Evolutionary conservation across 345 rosid genomes (phyloP), one percentile per base, ranked within the genome.

Genomic region (Brassica rapa): DNA sequence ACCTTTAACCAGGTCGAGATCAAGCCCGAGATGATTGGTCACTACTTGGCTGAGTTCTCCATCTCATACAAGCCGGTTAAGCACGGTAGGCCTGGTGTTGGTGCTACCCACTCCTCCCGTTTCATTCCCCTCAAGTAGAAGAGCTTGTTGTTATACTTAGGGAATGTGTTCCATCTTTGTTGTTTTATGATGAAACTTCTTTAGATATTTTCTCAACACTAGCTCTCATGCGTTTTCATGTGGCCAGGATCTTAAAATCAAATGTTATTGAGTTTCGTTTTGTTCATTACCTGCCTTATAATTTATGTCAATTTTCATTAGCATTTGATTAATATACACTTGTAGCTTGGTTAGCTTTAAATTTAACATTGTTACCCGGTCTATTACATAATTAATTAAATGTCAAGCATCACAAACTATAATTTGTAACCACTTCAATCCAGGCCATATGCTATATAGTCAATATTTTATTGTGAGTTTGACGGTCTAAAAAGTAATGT

Each of bases 91-190:
- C 98, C 97, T 8, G 97, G 98, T 83, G 86, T 90, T 23, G 98
- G 98, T 85, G 98, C 98, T 74, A 94, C 98, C 64, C 98, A 94
- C 77, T 94, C 98, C 3, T 94, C 98, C 6, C 86, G 98, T 89
- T 94, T 94, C 86, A 94, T 94, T 79, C 97, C 97, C 68, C 96
- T 94, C 10, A 94, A 92, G 87, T 94, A 19, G 88, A 87, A 24
- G 14, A 57, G 25, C 69, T 75, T 39, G 7, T 75, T 39, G 7
- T 49, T 29, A 35, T 24, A 29, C 27, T 25, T 14, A 6, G 0
- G 41, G 59, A 62, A 79, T 71, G 73, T 53, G 46, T 74, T 24
- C 19, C 7, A 57, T 73, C 62, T 1, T 23, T 69, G 2, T 10
- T 39, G 7, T 25, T 51, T 69, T 0, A 4, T 75, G 80, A 46